Conservation (phyloP, 2,329 filamentous ascomycete genomes). For the Ascomycota sp. region DNA sequence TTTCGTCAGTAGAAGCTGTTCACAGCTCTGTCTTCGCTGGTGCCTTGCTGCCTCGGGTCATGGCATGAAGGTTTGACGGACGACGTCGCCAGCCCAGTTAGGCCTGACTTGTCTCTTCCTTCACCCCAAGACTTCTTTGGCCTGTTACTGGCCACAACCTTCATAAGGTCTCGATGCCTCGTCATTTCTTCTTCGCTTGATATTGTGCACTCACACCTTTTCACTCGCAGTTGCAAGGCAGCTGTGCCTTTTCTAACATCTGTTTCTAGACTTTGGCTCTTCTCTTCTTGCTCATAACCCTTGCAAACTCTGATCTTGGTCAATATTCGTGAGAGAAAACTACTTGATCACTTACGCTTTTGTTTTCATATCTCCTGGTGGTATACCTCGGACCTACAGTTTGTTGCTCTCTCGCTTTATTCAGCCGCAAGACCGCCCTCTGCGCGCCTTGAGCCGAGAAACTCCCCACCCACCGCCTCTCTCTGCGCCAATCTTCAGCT, state of each 20-base stretch:
- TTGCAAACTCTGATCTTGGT: too few species aligned
- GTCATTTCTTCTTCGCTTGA: constrained; percentile 3
- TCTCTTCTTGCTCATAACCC: too few species aligned
- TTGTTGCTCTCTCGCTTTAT: too few species aligned
- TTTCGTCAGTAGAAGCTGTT: constrained; percentile 14
- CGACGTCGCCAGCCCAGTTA: not conserved
- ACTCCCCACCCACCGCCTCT: not conserved
- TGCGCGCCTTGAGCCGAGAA: not conserved
- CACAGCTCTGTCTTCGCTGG: constrained; percentile 4
- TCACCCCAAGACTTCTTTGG: not conserved
- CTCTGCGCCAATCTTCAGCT: constrained; percentile 6
- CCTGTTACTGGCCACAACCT: constrained; percentile 2
- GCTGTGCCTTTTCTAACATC: not conserved
- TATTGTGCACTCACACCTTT: constrained; percentile 1
- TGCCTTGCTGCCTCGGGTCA: constrained; percentile 7
- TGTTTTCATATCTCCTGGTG: too few species aligned
- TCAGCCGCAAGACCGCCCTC: not conserved
- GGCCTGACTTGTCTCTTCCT: not conserved
- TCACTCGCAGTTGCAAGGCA: too few species aligned
- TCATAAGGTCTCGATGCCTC: constrained; percentile 37
- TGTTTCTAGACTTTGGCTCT: not conserved
- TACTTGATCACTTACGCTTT: too few species aligned
- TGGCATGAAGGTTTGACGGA: too few species aligned
- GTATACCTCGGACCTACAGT: too few species aligned
- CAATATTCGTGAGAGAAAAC: too few species aligned